Base-by-base conservation (phyloP, 768 basidiomycete species). In the Daedalea quercina region DNA sequence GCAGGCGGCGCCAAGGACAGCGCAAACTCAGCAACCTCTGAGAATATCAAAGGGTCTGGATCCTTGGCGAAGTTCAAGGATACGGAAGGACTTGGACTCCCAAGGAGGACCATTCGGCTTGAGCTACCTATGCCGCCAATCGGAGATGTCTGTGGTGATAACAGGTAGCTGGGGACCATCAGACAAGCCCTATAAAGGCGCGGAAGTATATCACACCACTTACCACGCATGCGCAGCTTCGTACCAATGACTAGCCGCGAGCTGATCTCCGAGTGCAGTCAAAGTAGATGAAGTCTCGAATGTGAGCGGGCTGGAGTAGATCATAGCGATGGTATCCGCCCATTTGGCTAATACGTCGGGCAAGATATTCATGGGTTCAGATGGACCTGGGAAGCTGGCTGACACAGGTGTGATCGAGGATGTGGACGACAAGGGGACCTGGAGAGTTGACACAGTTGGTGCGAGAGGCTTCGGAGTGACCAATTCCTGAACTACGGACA, bases 191-290 rank as follows among this genome's bases (percentile, higher is more conserved):
- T n/a, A n/a, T n/a, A n/a, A n/a, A n/a, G n/a, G n/a, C n/a, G n/a
- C n/a, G n/a, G n/a, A n/a, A n/a, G n/a, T n/a, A n/a, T n/a, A n/a
- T n/a, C n/a, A n/a, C n/a, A n/a, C n/a, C n/a, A n/a, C 85, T 57
- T 62, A 97, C 95, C 96, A 99, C 53, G 76, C 81, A 73, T 98
- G 94, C 22, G 93, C 92, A 17, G 94, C 93, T 59, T 94, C 87
- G 9, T 81, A 69, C 70, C 89, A 83, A 31, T 86, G 77, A 58
- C 85, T 82, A 3, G 79, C 72, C 13, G 73, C 65, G n/a, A 99
- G 74, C 57, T 81, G 82, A 63, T 95, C 91, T 35, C 94, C 95
- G 1, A 99, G 76, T 13, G 87, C 79, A 25, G 90, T 88, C 51
- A 98, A 64, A 15, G 90, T 83, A 12, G 84, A 77, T 0, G 86